These are phyloP conservation scores for Fusarium armeniacum DNA, from an alignment of 2,329 filamentous ascomycete genomes.

Conservation along the genomic window DNA sequence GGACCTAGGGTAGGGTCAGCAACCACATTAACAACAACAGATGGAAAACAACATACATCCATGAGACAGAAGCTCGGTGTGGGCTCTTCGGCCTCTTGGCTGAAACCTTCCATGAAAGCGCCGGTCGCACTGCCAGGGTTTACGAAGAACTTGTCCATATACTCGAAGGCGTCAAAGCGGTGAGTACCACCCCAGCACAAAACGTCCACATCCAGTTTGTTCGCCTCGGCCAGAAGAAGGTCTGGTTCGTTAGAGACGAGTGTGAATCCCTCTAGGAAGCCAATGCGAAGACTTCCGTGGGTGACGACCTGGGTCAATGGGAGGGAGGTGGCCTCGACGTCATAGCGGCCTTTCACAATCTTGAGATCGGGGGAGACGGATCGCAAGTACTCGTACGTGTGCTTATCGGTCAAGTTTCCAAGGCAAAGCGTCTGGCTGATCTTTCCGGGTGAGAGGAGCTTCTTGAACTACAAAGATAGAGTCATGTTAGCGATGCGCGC, in stretches of 20 bases:
- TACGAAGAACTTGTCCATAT: conserved; percentile 81
- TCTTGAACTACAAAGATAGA: conserved; percentile 75
- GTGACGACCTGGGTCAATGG: conserved; percentile 76
- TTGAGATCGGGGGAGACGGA: conserved; percentile 79
- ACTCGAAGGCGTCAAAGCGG: conserved; percentile 78
- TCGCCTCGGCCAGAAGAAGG: conserved; percentile 75
- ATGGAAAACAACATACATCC: conserved; percentile 79
- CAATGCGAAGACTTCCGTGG: conserved; percentile 74
- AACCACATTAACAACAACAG: neutral
- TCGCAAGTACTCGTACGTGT: conserved; percentile 84
- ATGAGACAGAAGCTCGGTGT: conserved; percentile 95
- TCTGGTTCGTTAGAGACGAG: conserved; percentile 77
- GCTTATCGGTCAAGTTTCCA: conserved; percentile 83
- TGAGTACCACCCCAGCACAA: conserved; percentile 78
- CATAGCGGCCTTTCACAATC: conserved; percentile 76
- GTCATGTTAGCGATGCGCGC: conserved; percentile 46
- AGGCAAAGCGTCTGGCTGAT: conserved; percentile 86
- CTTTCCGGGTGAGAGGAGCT: conserved; percentile 85
- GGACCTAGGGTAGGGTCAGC: conserved; percentile 72
- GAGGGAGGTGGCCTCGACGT: conserved; percentile 75
- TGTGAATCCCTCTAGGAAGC: conserved; percentile 77
- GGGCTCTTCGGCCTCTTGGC: conserved; percentile 75
- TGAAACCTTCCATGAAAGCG: conserved; percentile 71
- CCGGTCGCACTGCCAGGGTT: conserved; percentile 77
- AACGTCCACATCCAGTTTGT: conserved; percentile 77